Percentiles rank a stretch among this genome's conserved stretches.
These are phyloP conservation scores for Ophioceras dolichostomum DNA, from an alignment of 2,329 filamentous ascomycete genomes.

Conservation along the genomic window DNA sequence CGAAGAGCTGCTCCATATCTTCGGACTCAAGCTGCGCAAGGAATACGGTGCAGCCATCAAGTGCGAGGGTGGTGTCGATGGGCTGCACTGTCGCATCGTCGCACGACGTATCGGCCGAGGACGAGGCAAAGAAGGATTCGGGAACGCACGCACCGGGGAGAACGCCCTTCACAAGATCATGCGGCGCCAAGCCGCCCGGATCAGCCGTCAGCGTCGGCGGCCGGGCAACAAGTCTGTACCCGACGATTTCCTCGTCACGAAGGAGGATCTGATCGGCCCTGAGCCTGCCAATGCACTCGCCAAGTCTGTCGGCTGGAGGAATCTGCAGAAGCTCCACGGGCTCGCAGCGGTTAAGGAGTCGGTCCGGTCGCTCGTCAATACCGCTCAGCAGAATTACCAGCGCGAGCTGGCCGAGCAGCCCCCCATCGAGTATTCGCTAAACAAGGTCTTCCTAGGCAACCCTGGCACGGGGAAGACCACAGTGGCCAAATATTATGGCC, in stretches of 20 bases:
- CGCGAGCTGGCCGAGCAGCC: slow-evolving; percentile 52
- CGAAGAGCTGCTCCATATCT: slow-evolving; percentile 48
- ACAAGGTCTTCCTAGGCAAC: slow-evolving; percentile 56
- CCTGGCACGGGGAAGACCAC: slow-evolving; percentile 71
- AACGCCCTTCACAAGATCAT: slow-evolving; percentile 43
- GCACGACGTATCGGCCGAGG: slow-evolving; percentile 47
- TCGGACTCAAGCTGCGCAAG: slow-evolving; percentile 38
- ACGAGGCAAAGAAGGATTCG: slow-evolving; percentile 55
- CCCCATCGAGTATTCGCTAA: slow-evolving; percentile 47
- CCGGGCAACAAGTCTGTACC: slow-evolving; percentile 19
- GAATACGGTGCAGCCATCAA: slow-evolving; percentile 44
- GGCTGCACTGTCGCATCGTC: slow-evolving; percentile 53
- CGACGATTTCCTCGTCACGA: slow-evolving; percentile 47
- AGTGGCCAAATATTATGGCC: slow-evolving; percentile 60
- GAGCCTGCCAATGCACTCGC: slow-evolving; percentile 43
- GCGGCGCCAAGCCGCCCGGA: slow-evolving; percentile 44
- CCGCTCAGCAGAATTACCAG: slow-evolving; percentile 50
- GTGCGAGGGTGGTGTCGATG: slow-evolving; percentile 42
- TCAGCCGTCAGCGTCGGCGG: slow-evolving; percentile 32
- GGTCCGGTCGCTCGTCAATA: slow-evolving; percentile 45
- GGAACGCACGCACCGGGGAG: slow-evolving; percentile 58
- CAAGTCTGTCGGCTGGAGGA: slow-evolving; percentile 40
- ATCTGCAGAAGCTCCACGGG: slow-evolving; percentile 46
- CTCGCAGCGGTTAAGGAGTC: slow-evolving; percentile 50
- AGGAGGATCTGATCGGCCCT: slow-evolving; percentile 60